Evolutionary conservation across 768 basidiomycete genomes (phyloP), one percentile per base, ranked within the genome.

Genomic region (Lentinula detonsa): DNA sequence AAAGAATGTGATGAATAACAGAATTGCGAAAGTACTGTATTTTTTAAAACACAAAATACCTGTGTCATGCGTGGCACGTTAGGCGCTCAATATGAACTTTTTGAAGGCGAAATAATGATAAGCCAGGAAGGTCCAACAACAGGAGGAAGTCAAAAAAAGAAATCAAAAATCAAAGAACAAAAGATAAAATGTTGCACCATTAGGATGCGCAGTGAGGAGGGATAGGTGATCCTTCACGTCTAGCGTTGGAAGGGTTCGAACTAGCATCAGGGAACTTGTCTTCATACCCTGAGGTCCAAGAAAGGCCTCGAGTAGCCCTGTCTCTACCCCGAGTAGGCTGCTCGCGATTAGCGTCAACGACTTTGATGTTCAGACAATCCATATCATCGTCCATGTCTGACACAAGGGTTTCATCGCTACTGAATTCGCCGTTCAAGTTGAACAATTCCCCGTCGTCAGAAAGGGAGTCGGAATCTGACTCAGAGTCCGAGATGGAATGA

Each of bases 401-500:
- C 2, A 57, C 56, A 21, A 57, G 56, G 2, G 56, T 57, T 42
- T 42, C 56, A 45, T 16, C 56, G 33, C 39, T 56, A 10, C 37
- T 46, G 21, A 58, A 34, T 33, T 49, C 28, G 28, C 31, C 61
- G 16, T 28, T 23, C 35, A 34, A 34, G 31, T 28, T 10, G 28
- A 48, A 62, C 49, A 65, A 67, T 52, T 68, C 64, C 45, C 62
- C 58, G 7, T 67, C 68, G 45, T 65, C 11, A 39, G n/a, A n/a
- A 18, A 33, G n/a, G 5, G 35, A 34, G 50, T 58, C 61, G 11
- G 56, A 50, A 46, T 58, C 57, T 8, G 28, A 43, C 10, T 57
- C 56, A 10, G 34, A 39, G 28, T 56, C 55, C n/a, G 33, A 35
- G 18, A 21, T 48, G 35, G 53, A 40, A n/a, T n/a, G 53, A 42